Percentiles rank a stretch among this genome's conserved stretches.
Conservation (phyloP, 208 protist species). For the Trypanosomatidae sp. region DNA sequence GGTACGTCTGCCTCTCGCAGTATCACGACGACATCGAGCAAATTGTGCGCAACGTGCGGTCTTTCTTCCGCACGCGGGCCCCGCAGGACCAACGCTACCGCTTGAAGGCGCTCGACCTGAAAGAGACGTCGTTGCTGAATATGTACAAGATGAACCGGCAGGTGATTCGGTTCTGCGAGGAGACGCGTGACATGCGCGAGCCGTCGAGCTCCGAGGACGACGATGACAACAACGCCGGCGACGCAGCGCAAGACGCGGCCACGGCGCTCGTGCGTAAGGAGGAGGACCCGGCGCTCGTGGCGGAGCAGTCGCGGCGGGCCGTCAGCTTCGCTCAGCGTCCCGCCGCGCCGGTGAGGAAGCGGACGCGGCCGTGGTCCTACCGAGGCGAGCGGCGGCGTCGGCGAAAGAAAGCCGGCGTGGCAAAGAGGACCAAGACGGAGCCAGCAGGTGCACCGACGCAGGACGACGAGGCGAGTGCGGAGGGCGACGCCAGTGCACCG, state of each 20-base stretch:
- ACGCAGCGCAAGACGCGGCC: no score
- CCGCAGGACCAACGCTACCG: constrained; percentile 61
- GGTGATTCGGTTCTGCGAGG: constrained; percentile 84
- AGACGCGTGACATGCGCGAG: constrained; percentile 56
- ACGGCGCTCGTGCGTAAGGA: constrained; percentile 25
- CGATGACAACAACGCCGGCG: no score
- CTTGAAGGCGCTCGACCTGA: constrained; percentile 71
- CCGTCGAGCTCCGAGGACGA: no score
- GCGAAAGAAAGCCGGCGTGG: constrained; percentile 1
- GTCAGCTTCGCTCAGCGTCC: constrained; percentile 35
- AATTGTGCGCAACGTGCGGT: constrained; percentile 75
- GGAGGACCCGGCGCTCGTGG: constrained; percentile 28
- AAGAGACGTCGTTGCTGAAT: constrained; percentile 74
- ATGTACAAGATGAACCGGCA: constrained; percentile 86
- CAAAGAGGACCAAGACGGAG: background rate
- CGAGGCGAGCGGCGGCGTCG: constrained; percentile 36
- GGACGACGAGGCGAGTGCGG: background rate
- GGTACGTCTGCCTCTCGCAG: constrained; percentile 83
- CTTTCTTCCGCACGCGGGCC: constrained; percentile 75
- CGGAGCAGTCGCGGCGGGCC: constrained; percentile 18
- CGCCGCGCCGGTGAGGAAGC: background rate
- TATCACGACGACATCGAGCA: constrained; percentile 85
- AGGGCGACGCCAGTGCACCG: background rate
- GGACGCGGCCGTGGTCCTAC: constrained; percentile 17
- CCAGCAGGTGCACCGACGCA: background rate